Base-by-base conservation (phyloP, 805 yeast genomes). In the Cephaloascus fragrans region DNA sequence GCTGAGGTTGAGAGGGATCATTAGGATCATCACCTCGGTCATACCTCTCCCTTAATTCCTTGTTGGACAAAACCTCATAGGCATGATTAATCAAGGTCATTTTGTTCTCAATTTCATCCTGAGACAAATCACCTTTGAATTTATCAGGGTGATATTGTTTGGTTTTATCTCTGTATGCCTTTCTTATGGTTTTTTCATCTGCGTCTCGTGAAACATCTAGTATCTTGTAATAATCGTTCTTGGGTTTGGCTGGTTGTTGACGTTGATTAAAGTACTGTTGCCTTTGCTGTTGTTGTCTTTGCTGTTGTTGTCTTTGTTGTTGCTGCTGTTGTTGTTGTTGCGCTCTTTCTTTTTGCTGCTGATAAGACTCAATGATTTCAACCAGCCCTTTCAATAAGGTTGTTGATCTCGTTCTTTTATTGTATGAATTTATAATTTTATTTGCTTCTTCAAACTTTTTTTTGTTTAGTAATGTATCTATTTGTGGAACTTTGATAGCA, bases 41-140 rank as follows among this genome's bases (percentile, higher is more conserved):
- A 51, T 83, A 90, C 36, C 77, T 72, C 35, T 64, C 72, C 42
- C 79, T 71, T 42, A 73, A 62, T 35, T 77, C 83, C 2, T 75
- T 74, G 47, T 83, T 77, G 8, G 88, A 74, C 29, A 90, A 66
- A 2, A 82, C 80, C 54, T 88, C 97, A 57, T 93, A 88, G 0
- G 97, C 97, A 53, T 83, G 86, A 58, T 90, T 93, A 45, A 90
- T 84, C 40, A 82, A 89, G 36, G 94, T 87, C 89, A 90, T 93
- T 50, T 83, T 85, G 37, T 66, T 66, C 57, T 87, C 95, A 29
- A 83, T 81, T 42, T 82, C 73, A 26, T 79, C 85, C 20, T 75
- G 70, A 6, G 79, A 67, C 43, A 82, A 55, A 31, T 80, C 85
- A 28, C 77, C 80, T 50, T 77, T 78, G 53, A 84, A 80, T 56